Evolutionary conservation across 2,329 filamentous ascomycete genomes (phyloP).

Genomic region (Colletotrichum caudatum): DNA sequence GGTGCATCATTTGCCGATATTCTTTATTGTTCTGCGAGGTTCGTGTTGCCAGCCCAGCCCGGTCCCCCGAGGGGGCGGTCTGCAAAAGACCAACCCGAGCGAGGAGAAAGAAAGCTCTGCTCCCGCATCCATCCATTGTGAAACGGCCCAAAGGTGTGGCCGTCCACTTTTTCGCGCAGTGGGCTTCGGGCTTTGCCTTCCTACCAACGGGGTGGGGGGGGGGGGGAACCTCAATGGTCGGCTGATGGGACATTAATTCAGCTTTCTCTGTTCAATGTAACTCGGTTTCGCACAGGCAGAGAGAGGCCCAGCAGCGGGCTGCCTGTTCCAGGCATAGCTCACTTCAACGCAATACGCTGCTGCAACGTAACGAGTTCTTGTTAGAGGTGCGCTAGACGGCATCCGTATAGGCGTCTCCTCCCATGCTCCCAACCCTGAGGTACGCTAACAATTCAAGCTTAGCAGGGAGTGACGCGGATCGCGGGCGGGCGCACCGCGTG

Average conservation of each 20-base stretch:
- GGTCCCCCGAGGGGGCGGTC: background rate
- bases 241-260: background rate
- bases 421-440: conserved; percentile 19
- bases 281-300: conserved; percentile 17
- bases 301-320: background rate
- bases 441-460: conserved; percentile 40
- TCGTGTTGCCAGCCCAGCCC: background rate
- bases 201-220: conserved; percentile 1
- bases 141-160: conserved; percentile 26
- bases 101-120: background rate
- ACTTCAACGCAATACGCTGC: background rate
- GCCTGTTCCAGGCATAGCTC: background rate
- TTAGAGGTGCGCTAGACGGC: background rate
- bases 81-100: background rate
- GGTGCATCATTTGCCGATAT: conserved; percentile 23
- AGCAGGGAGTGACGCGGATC: conserved; percentile 15
- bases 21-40: conserved; percentile 16
- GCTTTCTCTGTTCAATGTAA: background rate
- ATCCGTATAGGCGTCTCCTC: background rate
- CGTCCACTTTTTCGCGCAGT: background rate
- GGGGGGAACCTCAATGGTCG: conserved; percentile 5
- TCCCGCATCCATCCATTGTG: conserved; percentile 3
- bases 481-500: conserved; percentile 17
- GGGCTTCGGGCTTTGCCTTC: background rate
- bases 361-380: background rate